Conservation (phyloP, 116 monocot genomes). For the Papilionanthe hybrid region DNA sequence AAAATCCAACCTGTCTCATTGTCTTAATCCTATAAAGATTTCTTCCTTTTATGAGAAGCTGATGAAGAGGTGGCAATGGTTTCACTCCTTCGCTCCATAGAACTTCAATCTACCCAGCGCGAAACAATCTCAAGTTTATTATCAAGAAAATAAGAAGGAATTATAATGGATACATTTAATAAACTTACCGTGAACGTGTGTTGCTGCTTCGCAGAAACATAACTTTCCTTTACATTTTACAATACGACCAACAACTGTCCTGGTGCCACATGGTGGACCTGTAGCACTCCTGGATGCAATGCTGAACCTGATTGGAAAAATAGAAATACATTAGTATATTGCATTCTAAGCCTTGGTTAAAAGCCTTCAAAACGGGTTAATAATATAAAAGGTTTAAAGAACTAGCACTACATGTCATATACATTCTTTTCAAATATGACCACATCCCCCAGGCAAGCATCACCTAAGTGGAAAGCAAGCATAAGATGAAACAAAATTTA, state of each 20-base stretch:
- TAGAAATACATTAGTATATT: neutral
- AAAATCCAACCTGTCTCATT: constrained; percentile 61
- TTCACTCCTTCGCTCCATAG: constrained; percentile 82
- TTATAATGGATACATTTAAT: neutral
- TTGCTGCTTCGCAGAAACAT: constrained; percentile 79
- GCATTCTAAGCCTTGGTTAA: neutral
- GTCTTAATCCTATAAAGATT: constrained; percentile 75
- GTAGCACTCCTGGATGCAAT: constrained; percentile 63
- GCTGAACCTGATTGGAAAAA: constrained; percentile 27
- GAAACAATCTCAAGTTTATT: neutral
- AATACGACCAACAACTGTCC: constrained; percentile 62
- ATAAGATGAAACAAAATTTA: neutral
- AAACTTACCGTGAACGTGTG: constrained; percentile 80
- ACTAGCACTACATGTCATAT: constrained; percentile 55
- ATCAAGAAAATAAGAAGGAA: neutral
- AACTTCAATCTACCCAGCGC: constrained; percentile 62
- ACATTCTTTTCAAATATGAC: constrained; percentile 87
- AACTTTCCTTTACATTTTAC: constrained; percentile 89
- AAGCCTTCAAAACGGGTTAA: neutral
- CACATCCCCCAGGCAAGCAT: constrained; percentile 80
- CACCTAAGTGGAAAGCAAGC: constrained; percentile 35
- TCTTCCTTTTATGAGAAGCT: constrained; percentile 79
- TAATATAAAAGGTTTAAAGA: neutral
- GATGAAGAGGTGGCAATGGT: constrained; percentile 63
- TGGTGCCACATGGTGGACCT: constrained; percentile 56